Percentiles rank a stretch among this genome's conserved stretches.
Evolutionary conservation across 306 rosid genomes (phyloP).

Genomic region (Corylus americana): DNA sequence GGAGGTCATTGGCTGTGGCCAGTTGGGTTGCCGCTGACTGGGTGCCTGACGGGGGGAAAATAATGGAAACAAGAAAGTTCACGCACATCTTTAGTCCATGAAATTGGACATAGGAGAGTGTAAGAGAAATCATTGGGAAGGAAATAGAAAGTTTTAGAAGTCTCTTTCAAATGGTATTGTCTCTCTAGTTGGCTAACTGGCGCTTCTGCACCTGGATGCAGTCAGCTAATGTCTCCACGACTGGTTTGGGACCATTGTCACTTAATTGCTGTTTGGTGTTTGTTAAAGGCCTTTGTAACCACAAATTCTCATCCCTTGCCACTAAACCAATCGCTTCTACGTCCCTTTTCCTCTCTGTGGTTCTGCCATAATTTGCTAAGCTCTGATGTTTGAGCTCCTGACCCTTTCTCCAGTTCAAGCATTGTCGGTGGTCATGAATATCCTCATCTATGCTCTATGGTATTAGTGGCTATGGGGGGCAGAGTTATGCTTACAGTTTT

Average conservation of each 20-base stretch:
- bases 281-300: background rate
- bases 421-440: slow-evolving; percentile 1
- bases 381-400: slow-evolving; percentile 15
- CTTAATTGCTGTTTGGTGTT: background rate
- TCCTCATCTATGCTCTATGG: background rate
- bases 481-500: background rate
- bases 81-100: background rate
- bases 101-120: background rate
- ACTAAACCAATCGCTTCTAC: background rate
- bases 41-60: background rate
- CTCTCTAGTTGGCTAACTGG: background rate
- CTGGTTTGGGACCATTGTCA: background rate
- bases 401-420: background rate
- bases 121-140: background rate
- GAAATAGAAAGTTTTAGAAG: background rate
- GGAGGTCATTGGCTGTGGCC: background rate
- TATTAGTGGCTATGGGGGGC: background rate
- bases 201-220: background rate
- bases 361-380: slow-evolving; percentile 5
- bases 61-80: background rate
- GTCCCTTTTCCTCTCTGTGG: slow-evolving; percentile 4
- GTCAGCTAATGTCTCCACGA: background rate
- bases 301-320: background rate
- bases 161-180: background rate
- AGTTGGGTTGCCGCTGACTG: background rate